Evolutionary conservation across 441 rosid genomes (phyloP).

Genomic region (Arabidopsis hybrid): DNA sequence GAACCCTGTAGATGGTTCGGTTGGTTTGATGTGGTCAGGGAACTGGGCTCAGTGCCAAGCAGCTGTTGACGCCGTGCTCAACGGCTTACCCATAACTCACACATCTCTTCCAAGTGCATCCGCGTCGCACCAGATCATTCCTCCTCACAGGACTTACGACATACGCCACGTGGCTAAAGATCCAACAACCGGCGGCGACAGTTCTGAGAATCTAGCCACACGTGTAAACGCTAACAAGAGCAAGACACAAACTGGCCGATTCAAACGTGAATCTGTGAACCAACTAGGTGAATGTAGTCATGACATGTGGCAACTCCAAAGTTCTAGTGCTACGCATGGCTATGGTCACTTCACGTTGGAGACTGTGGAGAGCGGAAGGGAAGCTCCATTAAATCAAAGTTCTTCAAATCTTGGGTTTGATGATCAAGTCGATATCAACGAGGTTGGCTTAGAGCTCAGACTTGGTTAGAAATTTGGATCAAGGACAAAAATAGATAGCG

Average conservation of each 20-base stretch:
- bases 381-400: constrained; percentile 28
- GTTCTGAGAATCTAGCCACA: constrained; percentile 46
- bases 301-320: constrained; percentile 42
- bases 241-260: constrained; percentile 56
- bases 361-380: constrained; percentile 47
- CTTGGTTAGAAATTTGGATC: constrained; percentile 46
- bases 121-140: constrained; percentile 60
- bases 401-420: constrained; percentile 35
- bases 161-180: constrained; percentile 88
- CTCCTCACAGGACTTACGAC: constrained; percentile 75
- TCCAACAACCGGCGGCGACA: constrained; percentile 52
- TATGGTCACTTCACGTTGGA: constrained; percentile 51
- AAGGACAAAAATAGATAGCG: background rate
- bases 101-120: constrained; percentile 55
- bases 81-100: constrained; percentile 61
- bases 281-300: constrained; percentile 42
- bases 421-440: constrained; percentile 42
- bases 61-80: constrained; percentile 72
- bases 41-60: constrained; percentile 75
- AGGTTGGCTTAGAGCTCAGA: constrained; percentile 56
- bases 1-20: constrained; percentile 77
- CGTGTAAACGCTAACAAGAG: constrained; percentile 47
- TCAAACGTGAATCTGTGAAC: constrained; percentile 46
- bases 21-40: constrained; percentile 71
- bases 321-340: constrained; percentile 47